A percentile compares a stretch with the other conserved stretches of the same genome.
Evolutionary conservation across 2,329 filamentous ascomycete species (phyloP).

Genomic region (Davidsoniella eucalypti): DNA sequence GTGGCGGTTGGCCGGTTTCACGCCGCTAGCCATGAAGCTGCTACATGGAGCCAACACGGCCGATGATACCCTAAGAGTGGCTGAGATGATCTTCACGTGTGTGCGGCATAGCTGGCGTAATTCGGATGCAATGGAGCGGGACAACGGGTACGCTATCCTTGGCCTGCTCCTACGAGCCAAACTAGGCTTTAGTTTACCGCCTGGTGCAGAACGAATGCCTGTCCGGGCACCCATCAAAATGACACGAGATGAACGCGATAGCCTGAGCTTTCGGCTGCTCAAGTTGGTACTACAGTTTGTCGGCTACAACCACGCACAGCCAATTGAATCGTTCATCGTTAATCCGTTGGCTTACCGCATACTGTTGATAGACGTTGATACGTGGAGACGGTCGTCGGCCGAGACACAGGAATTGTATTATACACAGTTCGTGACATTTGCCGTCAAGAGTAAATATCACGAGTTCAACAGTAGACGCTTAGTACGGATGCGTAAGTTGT

Average conservation of each 20-base stretch:
- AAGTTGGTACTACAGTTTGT: slow-evolving; percentile 70
- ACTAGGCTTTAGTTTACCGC: slow-evolving; percentile 31
- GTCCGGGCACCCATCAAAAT: slow-evolving; percentile 22
- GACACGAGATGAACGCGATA: slow-evolving; percentile 36
- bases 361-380: slow-evolving; percentile 79
- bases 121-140: slow-evolving; percentile 93
- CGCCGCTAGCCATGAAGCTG: slow-evolving; percentile 68
- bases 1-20: slow-evolving; percentile 86
- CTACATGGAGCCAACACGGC: slow-evolving; percentile 58
- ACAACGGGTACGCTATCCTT: slow-evolving; percentile 82
- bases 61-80: slow-evolving; percentile 56
- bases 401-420: slow-evolving; percentile 82
- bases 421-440: slow-evolving; percentile 77
- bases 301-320: slow-evolving; percentile 66
- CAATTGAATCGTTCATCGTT: slow-evolving; percentile 80
- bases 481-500: slow-evolving; percentile 65
- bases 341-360: slow-evolving; percentile 91
- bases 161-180: slow-evolving; percentile 73
- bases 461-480: slow-evolving; percentile 82
- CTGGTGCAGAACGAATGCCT: not conserved
- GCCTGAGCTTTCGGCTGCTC: slow-evolving; percentile 47
- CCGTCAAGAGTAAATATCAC: slow-evolving; percentile 76
- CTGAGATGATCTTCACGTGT: slow-evolving; percentile 71
- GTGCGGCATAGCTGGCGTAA: slow-evolving; percentile 91
- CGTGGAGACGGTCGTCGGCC: slow-evolving; percentile 68